Evolutionary conservation across 2,329 filamentous ascomycete species (phyloP).

Genomic region (Ophiocordyceps robertsii): DNA sequence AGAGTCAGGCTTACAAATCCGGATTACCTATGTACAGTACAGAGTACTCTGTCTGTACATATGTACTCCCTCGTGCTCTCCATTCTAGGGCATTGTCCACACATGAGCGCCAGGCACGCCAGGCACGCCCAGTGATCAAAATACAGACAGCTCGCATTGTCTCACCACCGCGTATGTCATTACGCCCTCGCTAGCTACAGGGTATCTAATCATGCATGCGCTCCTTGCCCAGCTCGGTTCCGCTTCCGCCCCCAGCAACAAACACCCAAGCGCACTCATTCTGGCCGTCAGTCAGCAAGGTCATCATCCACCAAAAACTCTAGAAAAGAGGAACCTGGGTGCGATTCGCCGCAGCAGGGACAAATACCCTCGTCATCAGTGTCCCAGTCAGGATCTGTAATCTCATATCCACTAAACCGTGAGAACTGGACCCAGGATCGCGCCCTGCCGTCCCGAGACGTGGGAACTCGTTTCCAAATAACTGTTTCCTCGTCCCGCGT

Average conservation of each 20-base stretch:
- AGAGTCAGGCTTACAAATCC: neutral
- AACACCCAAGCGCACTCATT: neutral
- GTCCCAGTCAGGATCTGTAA: conserved; percentile 17
- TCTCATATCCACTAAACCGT: conserved; percentile 23
- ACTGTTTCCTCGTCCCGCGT: conserved; percentile 27
- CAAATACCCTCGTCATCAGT: conserved; percentile 22
- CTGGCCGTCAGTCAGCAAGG: conserved; percentile 1
- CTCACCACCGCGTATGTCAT: neutral
- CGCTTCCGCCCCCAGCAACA: neutral
- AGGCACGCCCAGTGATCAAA: neutral
- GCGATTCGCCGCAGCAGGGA: conserved; percentile 25
- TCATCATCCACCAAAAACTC: conserved; percentile 16
- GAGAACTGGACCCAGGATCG: conserved; percentile 37
- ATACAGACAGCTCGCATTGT: neutral
- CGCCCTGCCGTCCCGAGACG: conserved; percentile 21
- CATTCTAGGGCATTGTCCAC: too few species aligned
- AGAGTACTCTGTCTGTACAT: too few species aligned
- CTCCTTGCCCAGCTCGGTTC: neutral
- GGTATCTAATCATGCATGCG: conserved; percentile 3
- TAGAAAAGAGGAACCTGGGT: conserved; percentile 21
- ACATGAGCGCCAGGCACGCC: neutral
- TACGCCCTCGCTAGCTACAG: conserved; percentile 1
- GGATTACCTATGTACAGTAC: too few species aligned
- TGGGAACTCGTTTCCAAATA: conserved; percentile 38
- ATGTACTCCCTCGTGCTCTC: too few species aligned